Evolutionary conservation across 441 rosid genomes (phyloP), one percentile per base, ranked within the genome.

Genomic region (Brassica hybrid): DNA sequence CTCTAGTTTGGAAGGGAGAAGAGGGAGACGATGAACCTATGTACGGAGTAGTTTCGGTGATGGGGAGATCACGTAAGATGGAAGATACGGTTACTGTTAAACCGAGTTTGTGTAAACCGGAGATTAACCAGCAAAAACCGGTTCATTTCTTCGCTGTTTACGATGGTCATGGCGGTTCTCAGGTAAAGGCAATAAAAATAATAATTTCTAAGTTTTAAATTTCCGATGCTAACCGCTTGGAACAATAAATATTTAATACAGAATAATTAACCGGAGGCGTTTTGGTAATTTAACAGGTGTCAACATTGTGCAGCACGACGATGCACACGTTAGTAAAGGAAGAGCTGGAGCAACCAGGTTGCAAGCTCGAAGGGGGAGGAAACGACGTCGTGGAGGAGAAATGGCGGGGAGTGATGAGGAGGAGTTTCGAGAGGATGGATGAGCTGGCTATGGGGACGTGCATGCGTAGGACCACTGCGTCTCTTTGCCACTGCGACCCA

Each of bases 1-100:
- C 23, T 1, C 18, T 5, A 1, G 32, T 16, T 34, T 8, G 11
- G 74, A 72, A n/a, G 9, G 75, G 16, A 54, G 67, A 63, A 45
- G 76, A 41, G 50, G 6, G 56, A 2, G 77, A 48, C 16, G 68
- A 5, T 2, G 86, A 71, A 69, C 92, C 92, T 5, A 81, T 72
- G 57, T 85, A 80, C 73, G 98, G 97, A 8, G 70, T 79, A 61
- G 84, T 91, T 74, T 85, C 94, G 3, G 85, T 94, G 45, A 50
- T 89, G 2, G 97, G 97, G 41, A 85, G 90, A 77, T 77, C 90
- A 4, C 88, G 92, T 57, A 89, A 85, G 50, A 94, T 94, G 98
- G 97, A 94, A 76, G 98, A 94, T 50, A 75, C 89, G 57, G 72
- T 91, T 59, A 77, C 76, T 50, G 88, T 84, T 7, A 75, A 76